Evolutionary conservation across 2,329 filamentous ascomycete genomes (phyloP).

Genomic region (Exophiala oligosperma): DNA sequence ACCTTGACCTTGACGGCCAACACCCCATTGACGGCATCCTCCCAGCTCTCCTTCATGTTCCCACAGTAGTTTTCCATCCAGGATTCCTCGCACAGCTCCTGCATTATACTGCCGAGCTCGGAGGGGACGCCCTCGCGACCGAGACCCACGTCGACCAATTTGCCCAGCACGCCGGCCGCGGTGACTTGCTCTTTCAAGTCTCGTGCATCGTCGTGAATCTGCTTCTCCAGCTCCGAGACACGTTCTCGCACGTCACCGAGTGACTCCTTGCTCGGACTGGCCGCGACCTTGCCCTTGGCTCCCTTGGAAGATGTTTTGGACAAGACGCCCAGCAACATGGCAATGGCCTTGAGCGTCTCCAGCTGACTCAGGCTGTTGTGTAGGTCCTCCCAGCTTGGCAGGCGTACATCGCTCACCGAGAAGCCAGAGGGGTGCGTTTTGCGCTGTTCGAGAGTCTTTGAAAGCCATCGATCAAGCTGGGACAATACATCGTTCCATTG

Average conservation of each 20-base stretch:
- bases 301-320: slow-evolving; percentile 9
- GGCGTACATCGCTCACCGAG: slow-evolving; percentile 17
- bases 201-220: slow-evolving; percentile 38
- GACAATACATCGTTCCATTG: neutral
- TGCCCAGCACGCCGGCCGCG: slow-evolving; percentile 43
- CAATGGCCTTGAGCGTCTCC: slow-evolving; percentile 43
- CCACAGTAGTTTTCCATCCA: slow-evolving; percentile 45
- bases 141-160: slow-evolving; percentile 41
- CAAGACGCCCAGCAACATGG: slow-evolving; percentile 32
- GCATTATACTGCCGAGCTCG: slow-evolving; percentile 31
- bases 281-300: slow-evolving; percentile 10
- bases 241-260: slow-evolving; percentile 9
- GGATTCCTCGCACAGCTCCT: slow-evolving; percentile 38
- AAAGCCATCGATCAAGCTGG: slow-evolving; percentile 11
- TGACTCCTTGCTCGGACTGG: slow-evolving; percentile 1
- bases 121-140: slow-evolving; percentile 24
- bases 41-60: slow-evolving; percentile 49
- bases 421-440: slow-evolving; percentile 3
- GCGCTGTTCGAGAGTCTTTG: neutral
- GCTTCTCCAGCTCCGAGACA: slow-evolving; percentile 29
- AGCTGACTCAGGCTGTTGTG: slow-evolving; percentile 40
- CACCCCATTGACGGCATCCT: slow-evolving; percentile 45
- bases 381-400: slow-evolving; percentile 44
- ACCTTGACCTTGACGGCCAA: slow-evolving; percentile 29
- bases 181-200: slow-evolving; percentile 40